These are phyloP conservation scores for Thraustochytrium sp. DNA, from an alignment of 352 stramenopile genomes.

Conservation along the genomic window DNA sequence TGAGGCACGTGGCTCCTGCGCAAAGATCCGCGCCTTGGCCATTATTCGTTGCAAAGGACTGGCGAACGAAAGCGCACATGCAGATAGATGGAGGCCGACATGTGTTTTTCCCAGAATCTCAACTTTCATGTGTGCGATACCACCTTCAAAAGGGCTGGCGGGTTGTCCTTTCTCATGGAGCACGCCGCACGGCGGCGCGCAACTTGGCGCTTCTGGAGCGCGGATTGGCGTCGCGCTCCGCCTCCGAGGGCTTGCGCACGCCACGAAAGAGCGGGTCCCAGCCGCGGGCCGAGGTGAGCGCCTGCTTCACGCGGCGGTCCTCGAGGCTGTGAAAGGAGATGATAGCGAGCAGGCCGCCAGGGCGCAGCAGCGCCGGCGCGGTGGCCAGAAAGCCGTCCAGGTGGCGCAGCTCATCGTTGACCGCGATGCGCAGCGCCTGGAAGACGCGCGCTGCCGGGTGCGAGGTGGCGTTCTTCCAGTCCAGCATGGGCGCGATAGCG, in stretches of 20 bases:
- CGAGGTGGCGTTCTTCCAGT: background rate
- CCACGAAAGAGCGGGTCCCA: conserved; percentile 62
- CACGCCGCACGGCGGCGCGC: conserved; percentile 57
- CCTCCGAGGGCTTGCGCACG: conserved; percentile 56
- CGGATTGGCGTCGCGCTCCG: conserved; percentile 66
- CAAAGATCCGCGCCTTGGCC: too few relatives aligned
- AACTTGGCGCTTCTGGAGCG: conserved; percentile 71
- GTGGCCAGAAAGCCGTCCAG: conserved; percentile 29
- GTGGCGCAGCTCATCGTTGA: conserved; percentile 47
- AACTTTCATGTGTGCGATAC: too few relatives aligned
- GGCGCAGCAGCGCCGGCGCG: background rate
- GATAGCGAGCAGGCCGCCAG: conserved; percentile 41
- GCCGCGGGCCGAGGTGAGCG: conserved; percentile 47
- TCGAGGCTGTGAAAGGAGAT: conserved; percentile 50
- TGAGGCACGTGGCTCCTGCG: too few relatives aligned
- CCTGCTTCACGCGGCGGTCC: conserved; percentile 2
- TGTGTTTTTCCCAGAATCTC: too few relatives aligned
- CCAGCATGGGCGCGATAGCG: background rate
- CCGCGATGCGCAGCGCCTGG: conserved; percentile 48
- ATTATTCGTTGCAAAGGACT: too few relatives aligned
- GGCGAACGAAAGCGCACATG: too few relatives aligned
- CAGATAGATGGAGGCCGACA: too few relatives aligned
- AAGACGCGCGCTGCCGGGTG: conserved; percentile 44
- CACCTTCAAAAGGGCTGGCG: too few relatives aligned
- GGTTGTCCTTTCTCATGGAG: too few relatives aligned